Evolutionary conservation across 208 protist species (phyloP).

Genomic region (Spongospora subterranea): DNA sequence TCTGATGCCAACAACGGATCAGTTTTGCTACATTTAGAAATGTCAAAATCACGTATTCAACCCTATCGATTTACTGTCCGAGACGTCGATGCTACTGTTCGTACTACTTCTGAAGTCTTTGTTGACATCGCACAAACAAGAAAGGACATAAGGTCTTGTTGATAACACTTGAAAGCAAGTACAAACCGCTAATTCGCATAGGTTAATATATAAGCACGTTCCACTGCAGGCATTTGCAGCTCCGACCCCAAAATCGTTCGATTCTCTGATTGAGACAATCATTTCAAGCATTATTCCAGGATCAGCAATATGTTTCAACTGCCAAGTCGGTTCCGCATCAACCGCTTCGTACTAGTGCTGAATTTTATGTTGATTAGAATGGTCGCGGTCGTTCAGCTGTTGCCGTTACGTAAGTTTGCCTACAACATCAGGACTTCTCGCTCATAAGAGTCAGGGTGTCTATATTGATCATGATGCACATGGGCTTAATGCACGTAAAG

Average conservation of each 20-base stretch:
- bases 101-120: slow-evolving; percentile 7
- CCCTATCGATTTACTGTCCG: neutral
- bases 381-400: neutral
- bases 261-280: slow-evolving; percentile 19
- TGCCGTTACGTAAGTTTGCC: neutral
- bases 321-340: neutral
- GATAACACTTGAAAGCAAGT: neutral
- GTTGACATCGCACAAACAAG: neutral
- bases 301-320: slow-evolving; percentile 12
- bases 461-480: slow-evolving; percentile 45
- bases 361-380: neutral
- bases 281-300: slow-evolving; percentile 16
- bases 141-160: neutral
- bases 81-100: neutral
- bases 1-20: neutral
- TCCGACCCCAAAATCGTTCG: slow-evolving; percentile 28
- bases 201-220: slow-evolving; percentile 49
- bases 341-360: neutral
- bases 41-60: slow-evolving; percentile 24
- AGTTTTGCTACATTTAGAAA: slow-evolving; percentile 37
- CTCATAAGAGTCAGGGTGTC: neutral
- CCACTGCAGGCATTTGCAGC: slow-evolving; percentile 14
- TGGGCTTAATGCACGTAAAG: slow-evolving; percentile 34
- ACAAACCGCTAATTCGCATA: neutral
- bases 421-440: neutral